Base-by-base conservation (phyloP, 768 basidiomycete species). In the Lactarius akahatsu region DNA sequence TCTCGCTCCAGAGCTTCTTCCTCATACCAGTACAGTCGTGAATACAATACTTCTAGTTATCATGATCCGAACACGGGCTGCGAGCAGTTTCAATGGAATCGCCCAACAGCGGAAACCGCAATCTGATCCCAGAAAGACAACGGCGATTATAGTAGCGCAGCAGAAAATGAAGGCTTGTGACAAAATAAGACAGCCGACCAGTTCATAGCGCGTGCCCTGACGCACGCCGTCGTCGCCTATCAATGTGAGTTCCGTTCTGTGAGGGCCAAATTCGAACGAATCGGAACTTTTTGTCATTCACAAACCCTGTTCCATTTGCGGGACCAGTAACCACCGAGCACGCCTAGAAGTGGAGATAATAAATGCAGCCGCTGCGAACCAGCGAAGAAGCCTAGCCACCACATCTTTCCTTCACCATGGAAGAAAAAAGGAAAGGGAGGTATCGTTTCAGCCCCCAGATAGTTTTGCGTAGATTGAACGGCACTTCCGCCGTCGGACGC, bases 71-170 rank as follows among this genome's bases (percentile, higher is more conserved):
- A 62, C 10, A 43, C 36, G 57, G 32, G 57, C 7, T 32, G 20
- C 56, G 16, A 50, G 47, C 38, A 23, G 34, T 62, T 58, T 52
- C 65, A 66, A 62, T 57, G 65, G 65, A 62, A 62, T 58, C 47
- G 23, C 47, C 38, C 10, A 50, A 55, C 32, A 41, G 34, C 32
- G 64, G 43, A 20, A 40, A 59, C 7, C 11, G 23, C 47, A 20
- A 16, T 34, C 47, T 16, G 34, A 10, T 52, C 54, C 57, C 15
- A 64, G 63, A 66, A 61, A 47, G 59, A 66, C 55, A 57, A 66
- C 60, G 65, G 65, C 10, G 60, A 66, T 32, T 60, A 32, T 30
- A 30, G 30, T 30, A 13, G 47, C 47, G 3, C 23, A 13, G 47
- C 23, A 26, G 11, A 26, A 23, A 23, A 9, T 50, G 13, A 20